A percentile compares a stretch with the other conserved stretches of the same genome.
Conservation (phyloP, 2,329 filamentous ascomycete genomes). For the Microcyclospora pomicola region DNA sequence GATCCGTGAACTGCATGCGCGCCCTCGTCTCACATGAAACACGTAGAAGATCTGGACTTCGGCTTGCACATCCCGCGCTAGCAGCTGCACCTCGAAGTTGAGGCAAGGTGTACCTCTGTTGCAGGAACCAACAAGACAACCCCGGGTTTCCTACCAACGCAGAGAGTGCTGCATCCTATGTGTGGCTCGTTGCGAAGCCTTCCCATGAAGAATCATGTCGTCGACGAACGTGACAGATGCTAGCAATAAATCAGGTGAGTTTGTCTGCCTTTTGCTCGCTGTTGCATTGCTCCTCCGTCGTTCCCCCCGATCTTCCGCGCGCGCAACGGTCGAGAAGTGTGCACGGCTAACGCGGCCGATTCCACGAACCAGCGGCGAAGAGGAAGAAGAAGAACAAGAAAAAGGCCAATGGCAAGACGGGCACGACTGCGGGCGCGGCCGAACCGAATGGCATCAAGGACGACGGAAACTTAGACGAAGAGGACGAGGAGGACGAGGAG, state of each 20-base stretch:
- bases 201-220: slow-evolving; percentile 4
- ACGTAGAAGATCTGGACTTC: too few relatives aligned
- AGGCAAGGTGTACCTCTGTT: too few relatives aligned
- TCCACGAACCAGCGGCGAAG: slow-evolving; percentile 19
- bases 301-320: neutral
- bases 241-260: slow-evolving; percentile 10
- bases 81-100: too few relatives aligned
- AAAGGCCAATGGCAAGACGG: slow-evolving; percentile 35
- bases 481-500: slow-evolving; percentile 28
- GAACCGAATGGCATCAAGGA: slow-evolving; percentile 23
- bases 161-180: too few relatives aligned
- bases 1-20: too few relatives aligned
- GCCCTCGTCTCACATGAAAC: too few relatives aligned
- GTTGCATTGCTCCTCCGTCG: neutral
- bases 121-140: too few relatives aligned
- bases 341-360: slow-evolving; percentile 9
- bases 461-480: slow-evolving; percentile 24
- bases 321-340: neutral
- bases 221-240: slow-evolving; percentile 4
- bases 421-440: slow-evolving; percentile 24
- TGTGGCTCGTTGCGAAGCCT: too few relatives aligned
- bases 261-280: neutral
- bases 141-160: too few relatives aligned
- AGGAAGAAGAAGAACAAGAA: slow-evolving; percentile 45
- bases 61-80: too few relatives aligned